Base-by-base conservation (phyloP, 2,329 filamentous ascomycete genomes). In the Alternaria novae-zelandiae region DNA sequence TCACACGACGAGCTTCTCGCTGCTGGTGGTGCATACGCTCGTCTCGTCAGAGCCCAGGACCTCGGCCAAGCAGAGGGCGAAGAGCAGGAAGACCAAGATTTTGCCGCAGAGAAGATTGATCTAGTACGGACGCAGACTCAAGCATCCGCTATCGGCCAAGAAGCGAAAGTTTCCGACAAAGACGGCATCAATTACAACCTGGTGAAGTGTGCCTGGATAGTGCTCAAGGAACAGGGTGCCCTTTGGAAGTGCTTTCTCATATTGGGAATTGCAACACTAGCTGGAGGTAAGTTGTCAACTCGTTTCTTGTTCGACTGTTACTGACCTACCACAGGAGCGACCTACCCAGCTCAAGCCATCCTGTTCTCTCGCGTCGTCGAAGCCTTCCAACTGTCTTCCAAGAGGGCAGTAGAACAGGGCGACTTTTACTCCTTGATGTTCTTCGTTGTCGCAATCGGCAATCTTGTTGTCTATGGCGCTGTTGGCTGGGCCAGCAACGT, bases 1-100 rank as follows among this genome's bases (percentile, higher is more conserved):
- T 94, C 88, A 0, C 95, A 98, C 76, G 88, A 94, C 62, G 85
- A 91, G 12, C 86, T 99, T 10, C 82, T 98, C 2, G 88, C 90
- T 70, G 85, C 82, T 63, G 83, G 87, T 66, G 90, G 89, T n/a
- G 91, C 93, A 8, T 99, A 98, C 80, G 61, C 87, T 79, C 91
- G 90, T 59, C 87, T 99, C 12, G 84, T 87, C 4, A 76, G 75
- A 20, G 81, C 83, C 15, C 85, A 86, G 72, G 82, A 85, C 63
- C 79, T 86, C 5, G 81, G 79, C 6, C 65, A 70, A 20, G 60
- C 64, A 21, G 44, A 72, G 62, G 25, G 41, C 6, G 68, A 78
- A 32, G 71, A 72, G 6, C 21, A 45, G 8, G n/a, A 30, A 3
- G 61, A 64, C 11, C 70, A 78, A 41, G 72, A 72, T 5, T 54